phyloP scores from a whole-genome alignment of 1,139 yeast genomes.

The Hansenula sp. region DNA sequence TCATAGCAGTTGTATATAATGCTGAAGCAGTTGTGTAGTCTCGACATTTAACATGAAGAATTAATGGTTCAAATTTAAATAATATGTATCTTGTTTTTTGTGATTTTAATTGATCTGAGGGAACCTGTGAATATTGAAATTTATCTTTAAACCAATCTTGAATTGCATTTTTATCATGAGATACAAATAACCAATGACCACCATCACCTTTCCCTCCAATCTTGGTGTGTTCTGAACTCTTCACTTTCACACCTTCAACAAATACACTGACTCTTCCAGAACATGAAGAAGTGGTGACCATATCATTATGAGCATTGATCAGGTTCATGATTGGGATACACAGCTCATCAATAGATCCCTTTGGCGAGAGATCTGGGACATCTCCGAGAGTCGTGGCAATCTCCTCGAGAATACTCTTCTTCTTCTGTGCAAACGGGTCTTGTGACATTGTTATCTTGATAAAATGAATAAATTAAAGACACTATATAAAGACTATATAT shows the following conservation, averaged over 20 bases:
- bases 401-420: constrained; percentile 49
- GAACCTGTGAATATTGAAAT: constrained; percentile 7
- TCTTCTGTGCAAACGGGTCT: constrained; percentile 68
- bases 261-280: constrained; percentile 84
- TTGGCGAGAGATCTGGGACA: constrained; percentile 72
- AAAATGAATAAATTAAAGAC: no score
- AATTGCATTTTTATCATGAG: constrained; percentile 56
- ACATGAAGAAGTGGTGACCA: constrained; percentile 87
- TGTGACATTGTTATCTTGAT: constrained; percentile 14
- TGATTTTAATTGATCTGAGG: not conserved
- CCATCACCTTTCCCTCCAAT: constrained; percentile 88
- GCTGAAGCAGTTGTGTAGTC: constrained; percentile 52
- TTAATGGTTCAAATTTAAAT: constrained; percentile 80
- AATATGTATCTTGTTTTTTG: constrained; percentile 47
- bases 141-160: constrained; percentile 42
- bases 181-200: constrained; percentile 81
- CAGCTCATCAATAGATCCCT: constrained; percentile 71
- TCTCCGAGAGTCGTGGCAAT: constrained; percentile 40
- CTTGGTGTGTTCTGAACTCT: constrained; percentile 26
- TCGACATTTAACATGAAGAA: constrained; percentile 78
- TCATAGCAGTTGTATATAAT: constrained; percentile 69
- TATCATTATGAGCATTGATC: constrained; percentile 56
- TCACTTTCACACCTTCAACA: constrained; percentile 52
- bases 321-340: constrained; percentile 68
- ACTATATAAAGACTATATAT: not conserved